Percentiles rank a stretch among this genome's conserved stretches.
These are phyloP conservation scores for Chytridiales sp. DNA, from an alignment of 371 early-diverging fungal species.

Conservation along the genomic window DNA sequence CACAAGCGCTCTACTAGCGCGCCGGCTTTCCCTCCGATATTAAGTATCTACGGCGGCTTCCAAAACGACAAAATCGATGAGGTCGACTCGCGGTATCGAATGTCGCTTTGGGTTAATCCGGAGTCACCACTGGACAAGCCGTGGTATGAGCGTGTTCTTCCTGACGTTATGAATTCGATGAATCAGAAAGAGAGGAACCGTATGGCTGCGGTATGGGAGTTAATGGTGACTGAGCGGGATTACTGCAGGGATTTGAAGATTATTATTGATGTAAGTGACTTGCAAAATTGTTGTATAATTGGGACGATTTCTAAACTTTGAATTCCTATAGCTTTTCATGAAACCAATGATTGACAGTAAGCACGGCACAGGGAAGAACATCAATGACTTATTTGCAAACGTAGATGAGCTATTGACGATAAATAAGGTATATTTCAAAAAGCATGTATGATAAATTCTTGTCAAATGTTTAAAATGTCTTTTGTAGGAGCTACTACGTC, in stretches of 20 bases:
- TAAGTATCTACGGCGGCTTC: too few species aligned
- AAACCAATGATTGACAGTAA: slow-evolving; percentile 42
- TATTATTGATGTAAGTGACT: slow-evolving; percentile 52
- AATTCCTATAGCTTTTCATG: slow-evolving; percentile 34
- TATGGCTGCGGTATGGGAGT: slow-evolving; percentile 47
- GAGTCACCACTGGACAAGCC: too few species aligned
- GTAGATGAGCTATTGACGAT: slow-evolving; percentile 46
- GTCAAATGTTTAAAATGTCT: background rate
- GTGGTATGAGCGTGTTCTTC: slow-evolving; percentile 38
- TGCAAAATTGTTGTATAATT: background rate
- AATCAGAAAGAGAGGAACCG: slow-evolving; percentile 36
- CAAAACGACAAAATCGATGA: too few species aligned
- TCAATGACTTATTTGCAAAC: slow-evolving; percentile 46
- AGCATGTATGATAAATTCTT: background rate
- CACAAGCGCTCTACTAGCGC: too few species aligned
- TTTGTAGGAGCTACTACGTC: slow-evolving; percentile 36
- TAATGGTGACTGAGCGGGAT: slow-evolving; percentile 51
- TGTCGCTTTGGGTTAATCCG: too few species aligned
- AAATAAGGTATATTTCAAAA: slow-evolving; percentile 31
- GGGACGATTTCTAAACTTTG: background rate
- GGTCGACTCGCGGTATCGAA: too few species aligned
- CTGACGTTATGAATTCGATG: slow-evolving; percentile 27
- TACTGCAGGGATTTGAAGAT: slow-evolving; percentile 54
- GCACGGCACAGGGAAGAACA: slow-evolving; percentile 32
- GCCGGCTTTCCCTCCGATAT: too few species aligned